Base-by-base conservation (phyloP, 1,284 basidiomycete genomes). In the Coriolopsis trogii region DNA sequence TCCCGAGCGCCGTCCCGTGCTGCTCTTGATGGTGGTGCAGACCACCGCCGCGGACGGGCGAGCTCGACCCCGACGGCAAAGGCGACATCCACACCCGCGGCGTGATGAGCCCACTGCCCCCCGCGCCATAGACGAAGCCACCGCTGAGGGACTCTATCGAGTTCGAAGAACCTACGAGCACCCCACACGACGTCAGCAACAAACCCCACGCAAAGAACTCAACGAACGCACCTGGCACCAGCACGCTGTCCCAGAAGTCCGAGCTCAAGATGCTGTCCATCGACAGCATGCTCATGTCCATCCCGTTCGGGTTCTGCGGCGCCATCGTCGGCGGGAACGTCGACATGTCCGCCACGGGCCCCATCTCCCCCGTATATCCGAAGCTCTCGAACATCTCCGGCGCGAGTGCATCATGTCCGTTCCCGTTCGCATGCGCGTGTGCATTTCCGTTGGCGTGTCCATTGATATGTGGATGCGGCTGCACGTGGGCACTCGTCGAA, bases 251-350 rank as follows among this genome's bases (percentile, higher is more conserved):
- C 90, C 89, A 93, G 67, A 93, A 93, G 34, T 81, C 82, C 51
- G 76, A 82, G 56, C 81, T 86, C 51, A 93, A 73, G 45, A 92
- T 86, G 63, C 82, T 85, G 61, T 91, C 89, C 85, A 92, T 90
- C 40, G 87, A 84, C 55, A 91, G 63, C 67, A 82, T 77, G 36
- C 68, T 73, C 62, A 72, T 67, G 64, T 77, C 66, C 55, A 83
- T 79, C 34, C 77, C 73, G 28, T 70, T 56, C 34, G 78, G 74
- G 43, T 18, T 34, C n/a, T 72, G 60, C 8, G 80, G 76, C 34
- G 81, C 85, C 86, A 91, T 89, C 43, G 87, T 90, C 24, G 89
- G 89, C 41, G 89, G 89, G 78, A 91, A 91, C 45, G 84, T 89
- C 41, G 85, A 81, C 61, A 91, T 83, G 65, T 91, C 89, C 53